phyloP scores from a whole-genome alignment of 768 basidiomycete species.

The Calvatia gigantea region DNA sequence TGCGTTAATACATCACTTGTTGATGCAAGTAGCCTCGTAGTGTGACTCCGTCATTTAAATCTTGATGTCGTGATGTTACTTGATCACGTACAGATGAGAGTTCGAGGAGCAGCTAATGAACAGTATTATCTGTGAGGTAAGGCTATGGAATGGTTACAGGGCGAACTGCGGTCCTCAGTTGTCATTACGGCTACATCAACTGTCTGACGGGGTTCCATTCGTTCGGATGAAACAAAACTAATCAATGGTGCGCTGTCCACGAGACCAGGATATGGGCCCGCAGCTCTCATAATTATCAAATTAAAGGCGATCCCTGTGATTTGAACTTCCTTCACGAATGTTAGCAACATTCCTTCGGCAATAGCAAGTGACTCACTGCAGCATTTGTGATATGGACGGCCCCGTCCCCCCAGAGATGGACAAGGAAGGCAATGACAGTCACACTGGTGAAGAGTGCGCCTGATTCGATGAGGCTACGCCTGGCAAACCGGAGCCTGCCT shows the following conservation, averaged over 20 bases:
- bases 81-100: too few relatives aligned
- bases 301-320: slow-evolving; percentile 20
- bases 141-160: not conserved
- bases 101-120: too few relatives aligned
- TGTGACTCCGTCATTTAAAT: not conserved
- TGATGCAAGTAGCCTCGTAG: too few relatives aligned
- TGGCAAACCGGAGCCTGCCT: slow-evolving; percentile 1
- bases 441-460: slow-evolving; percentile 15
- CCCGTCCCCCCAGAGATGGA: slow-evolving; percentile 9
- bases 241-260: not conserved
- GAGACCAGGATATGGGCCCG: not conserved
- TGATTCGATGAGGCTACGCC: slow-evolving; percentile 17
- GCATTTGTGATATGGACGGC: slow-evolving; percentile 13
- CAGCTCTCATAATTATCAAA: slow-evolving; percentile 15
- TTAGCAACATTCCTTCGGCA: not conserved
- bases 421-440: slow-evolving; percentile 14
- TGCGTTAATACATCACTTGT: too few relatives aligned
- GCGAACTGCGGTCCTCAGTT: not conserved
- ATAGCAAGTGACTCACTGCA: slow-evolving; percentile 11
- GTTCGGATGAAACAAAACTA: not conserved
- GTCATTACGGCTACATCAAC: not conserved
- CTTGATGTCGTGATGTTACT: too few relatives aligned
- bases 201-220: not conserved
- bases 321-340: slow-evolving; percentile 13
- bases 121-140: too few relatives aligned